Base-by-base conservation (phyloP, 2,329 filamentous ascomycete genomes). In the Colletotrichum sp. region DNA sequence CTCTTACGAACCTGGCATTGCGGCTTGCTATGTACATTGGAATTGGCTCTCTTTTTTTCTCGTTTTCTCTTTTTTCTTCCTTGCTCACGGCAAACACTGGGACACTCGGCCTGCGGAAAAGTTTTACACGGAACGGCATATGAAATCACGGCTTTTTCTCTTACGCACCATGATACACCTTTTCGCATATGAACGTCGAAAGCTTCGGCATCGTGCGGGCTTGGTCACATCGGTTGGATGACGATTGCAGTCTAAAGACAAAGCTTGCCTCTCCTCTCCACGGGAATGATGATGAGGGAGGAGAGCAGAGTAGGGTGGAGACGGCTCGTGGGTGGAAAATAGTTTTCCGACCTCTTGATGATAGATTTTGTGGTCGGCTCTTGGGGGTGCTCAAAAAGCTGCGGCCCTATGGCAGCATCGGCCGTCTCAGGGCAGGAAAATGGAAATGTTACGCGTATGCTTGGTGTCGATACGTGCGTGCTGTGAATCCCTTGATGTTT, bases 141-240 rank as follows among this genome's bases (percentile, higher is more conserved):
- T 71, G 74, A 76, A 64, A 69, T 76, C 71, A 76, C 72, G 74
- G 74, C 71, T 76, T 76, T 75, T 71, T 76, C 67, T 76, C 30
- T 64, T 76, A 75, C 74, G 72, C 74, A 76, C 74, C 71, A 75
- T 71, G 74, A 76, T 75, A 76, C 74, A 76, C 74, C 74, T 75
- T 67, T 61, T 75, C 67, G 74, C 71, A 76, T 75, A 69, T 66
- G 74, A 71, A 71, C 66, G 65, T 72, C 72, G 52, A 68, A 30
- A 76, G 48, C 67, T 57, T 70, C 66, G 66, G 60, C 71, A 61
- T 70, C 61, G 52, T 67, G 74, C 67, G 72, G 63, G 70, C 57
- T 76, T 75, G 72, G 72, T 75, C 66, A 52, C 66, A 76, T 76
- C 61, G 71, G 43, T 76, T 76, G 74, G 74, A 76, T 76, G 74